Percentiles rank a stretch among this genome's conserved stretches.
Conservation (phyloP, 75 land plant genomes). For the Picea sitchensis region DNA sequence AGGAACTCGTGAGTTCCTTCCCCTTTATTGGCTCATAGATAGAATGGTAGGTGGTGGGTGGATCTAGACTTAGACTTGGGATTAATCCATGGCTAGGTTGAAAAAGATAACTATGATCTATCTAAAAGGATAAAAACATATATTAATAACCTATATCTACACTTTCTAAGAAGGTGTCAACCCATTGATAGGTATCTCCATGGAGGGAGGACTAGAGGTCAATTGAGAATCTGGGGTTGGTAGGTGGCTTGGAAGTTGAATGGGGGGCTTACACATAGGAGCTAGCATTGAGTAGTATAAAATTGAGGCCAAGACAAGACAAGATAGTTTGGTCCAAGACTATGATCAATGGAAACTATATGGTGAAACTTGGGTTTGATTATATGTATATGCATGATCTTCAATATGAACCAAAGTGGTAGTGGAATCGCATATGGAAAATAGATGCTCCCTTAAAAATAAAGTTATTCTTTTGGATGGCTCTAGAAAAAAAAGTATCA, state of each 20-base stretch:
- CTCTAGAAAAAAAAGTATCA: too few relatives aligned
- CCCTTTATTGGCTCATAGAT: background rate
- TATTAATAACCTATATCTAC: too few relatives aligned
- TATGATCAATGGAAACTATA: background rate
- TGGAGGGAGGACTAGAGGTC: too few relatives aligned
- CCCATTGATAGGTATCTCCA: too few relatives aligned
- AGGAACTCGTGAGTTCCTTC: too few relatives aligned
- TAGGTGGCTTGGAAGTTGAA: background rate
- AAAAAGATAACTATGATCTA: background rate
- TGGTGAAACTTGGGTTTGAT: background rate
- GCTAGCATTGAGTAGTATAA: background rate
- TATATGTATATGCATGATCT: background rate
- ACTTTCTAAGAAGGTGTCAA: background rate
- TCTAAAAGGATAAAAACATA: too few relatives aligned
- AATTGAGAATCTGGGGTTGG: too few relatives aligned
- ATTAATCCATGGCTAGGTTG: background rate
- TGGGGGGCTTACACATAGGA: background rate
- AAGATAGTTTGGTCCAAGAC: background rate
- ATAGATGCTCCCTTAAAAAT: too few relatives aligned
- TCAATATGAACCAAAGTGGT: background rate
- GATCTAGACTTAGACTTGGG: background rate
- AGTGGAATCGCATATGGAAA: background rate
- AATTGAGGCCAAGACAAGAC: background rate
- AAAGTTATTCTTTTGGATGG: too few relatives aligned
- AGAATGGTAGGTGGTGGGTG: background rate